Percentiles rank a stretch among this genome's conserved stretches.
phyloP scores from a whole-genome alignment of 1,284 basidiomycete species.

The Ceratobasidium sp. region DNA sequence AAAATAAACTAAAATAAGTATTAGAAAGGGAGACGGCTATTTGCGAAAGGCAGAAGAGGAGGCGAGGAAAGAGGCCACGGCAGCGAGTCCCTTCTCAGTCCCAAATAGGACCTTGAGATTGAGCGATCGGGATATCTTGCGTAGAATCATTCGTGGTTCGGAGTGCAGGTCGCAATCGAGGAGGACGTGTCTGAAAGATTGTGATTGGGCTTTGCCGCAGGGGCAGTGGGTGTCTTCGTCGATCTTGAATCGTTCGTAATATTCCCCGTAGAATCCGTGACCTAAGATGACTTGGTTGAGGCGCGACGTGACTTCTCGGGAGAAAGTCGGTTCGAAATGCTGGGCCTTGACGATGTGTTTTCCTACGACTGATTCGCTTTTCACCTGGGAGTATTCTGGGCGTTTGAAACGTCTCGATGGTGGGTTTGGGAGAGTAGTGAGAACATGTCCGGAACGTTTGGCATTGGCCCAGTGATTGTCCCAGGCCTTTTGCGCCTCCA shows the following conservation, averaged over 20 bases:
- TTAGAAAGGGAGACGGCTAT: too few relatives aligned
- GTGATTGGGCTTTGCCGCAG: constrained; percentile 3
- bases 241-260: not conserved
- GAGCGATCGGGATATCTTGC: not conserved
- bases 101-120: too few relatives aligned
- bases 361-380: too few relatives aligned
- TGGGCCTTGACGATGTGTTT: too few relatives aligned
- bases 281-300: not conserved
- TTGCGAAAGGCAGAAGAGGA: too few relatives aligned
- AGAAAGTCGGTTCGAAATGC: too few relatives aligned
- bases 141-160: not conserved
- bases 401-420: too few relatives aligned
- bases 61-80: too few relatives aligned
- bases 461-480: not conserved
- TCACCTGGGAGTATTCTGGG: too few relatives aligned
- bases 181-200: constrained; percentile 31
- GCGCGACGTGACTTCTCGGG: too few relatives aligned
- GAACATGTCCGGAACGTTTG: not conserved
- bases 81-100: too few relatives aligned
- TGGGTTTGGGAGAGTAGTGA: not conserved
- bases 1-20: too few relatives aligned
- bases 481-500: not conserved
- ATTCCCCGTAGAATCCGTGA: constrained; percentile 13
- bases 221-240: not conserved
- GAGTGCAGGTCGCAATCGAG: not conserved